Percentiles rank a stretch among this genome's conserved stretches.
These are phyloP conservation scores for Rhizopogon vesiculosus DNA, from an alignment of 768 basidiomycete genomes.

Conservation along the genomic window DNA sequence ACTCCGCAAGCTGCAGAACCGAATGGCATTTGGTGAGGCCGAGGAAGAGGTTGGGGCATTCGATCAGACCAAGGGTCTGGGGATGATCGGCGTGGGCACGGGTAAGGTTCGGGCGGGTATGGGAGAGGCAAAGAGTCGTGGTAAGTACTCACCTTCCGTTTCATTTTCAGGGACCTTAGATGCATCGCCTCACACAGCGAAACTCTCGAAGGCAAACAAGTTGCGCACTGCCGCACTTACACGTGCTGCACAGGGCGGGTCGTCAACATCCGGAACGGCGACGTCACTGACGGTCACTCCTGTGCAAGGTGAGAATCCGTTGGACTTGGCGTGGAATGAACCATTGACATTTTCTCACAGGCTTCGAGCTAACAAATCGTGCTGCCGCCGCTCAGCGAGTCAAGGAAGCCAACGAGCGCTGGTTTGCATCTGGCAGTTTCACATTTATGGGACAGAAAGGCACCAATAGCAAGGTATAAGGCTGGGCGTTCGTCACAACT, in stretches of 20 bases:
- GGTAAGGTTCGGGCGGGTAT: slow-evolving; percentile 87
- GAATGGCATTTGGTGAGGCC: slow-evolving; percentile 92
- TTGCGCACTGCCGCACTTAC: slow-evolving; percentile 82
- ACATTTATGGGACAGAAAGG: slow-evolving; percentile 68
- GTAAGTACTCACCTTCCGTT: slow-evolving; percentile 38
- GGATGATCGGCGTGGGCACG: slow-evolving; percentile 87
- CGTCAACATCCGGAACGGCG: slow-evolving; percentile 70
- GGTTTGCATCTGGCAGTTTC: slow-evolving; percentile 88
- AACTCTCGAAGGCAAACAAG: slow-evolving; percentile 93
- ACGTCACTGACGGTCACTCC: slow-evolving; percentile 94
- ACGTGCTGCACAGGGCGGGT: slow-evolving; percentile 57
- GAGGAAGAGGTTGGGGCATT: slow-evolving; percentile 96
- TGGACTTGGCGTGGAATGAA: neutral
- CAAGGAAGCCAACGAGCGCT: slow-evolving; percentile 93
- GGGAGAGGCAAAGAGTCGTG: slow-evolving; percentile 88
- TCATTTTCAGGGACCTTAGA: neutral
- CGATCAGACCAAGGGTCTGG: slow-evolving; percentile 96
- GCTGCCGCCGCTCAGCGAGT: slow-evolving; percentile 81
- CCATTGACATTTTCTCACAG: slow-evolving; percentile 33
- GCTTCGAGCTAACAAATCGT: slow-evolving; percentile 93
- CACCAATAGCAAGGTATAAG: slow-evolving; percentile 16
- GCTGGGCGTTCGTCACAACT: neutral
- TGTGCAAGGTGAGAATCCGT: slow-evolving; percentile 66
- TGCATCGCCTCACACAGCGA: slow-evolving; percentile 49
- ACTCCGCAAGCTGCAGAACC: slow-evolving; percentile 93